Evolutionary conservation across 177 flowering plant genomes (phyloP).

Genomic region (Vitis hybrid): DNA sequence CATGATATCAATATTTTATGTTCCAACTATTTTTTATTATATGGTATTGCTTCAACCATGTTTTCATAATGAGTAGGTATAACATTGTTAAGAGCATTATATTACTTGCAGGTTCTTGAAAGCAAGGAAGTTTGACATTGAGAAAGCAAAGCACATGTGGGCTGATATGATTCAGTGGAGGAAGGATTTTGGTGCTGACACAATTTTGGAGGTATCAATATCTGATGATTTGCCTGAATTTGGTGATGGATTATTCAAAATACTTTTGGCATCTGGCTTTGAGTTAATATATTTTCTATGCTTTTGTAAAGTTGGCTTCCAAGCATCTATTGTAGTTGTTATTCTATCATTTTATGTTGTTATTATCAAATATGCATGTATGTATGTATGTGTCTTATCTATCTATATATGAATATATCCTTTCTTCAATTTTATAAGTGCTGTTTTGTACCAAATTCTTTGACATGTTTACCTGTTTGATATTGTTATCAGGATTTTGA

Average conservation of each 20-base stretch:
- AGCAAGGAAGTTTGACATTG: constrained; percentile 58
- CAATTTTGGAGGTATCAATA: constrained; percentile 40
- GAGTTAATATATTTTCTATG: neutral
- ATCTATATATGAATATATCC: too few species aligned
- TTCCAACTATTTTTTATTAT: neutral
- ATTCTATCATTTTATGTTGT: too few species aligned
- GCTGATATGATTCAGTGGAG: constrained; percentile 64
- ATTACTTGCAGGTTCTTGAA: constrained; percentile 39
- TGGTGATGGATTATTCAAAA: too few species aligned
- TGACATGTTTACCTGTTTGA: constrained; percentile 1
- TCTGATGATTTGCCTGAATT: neutral
- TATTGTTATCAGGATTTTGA: constrained; percentile 52
- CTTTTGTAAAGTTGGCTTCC: neutral
- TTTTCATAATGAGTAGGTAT: neutral
- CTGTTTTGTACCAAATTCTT: constrained; percentile 4
- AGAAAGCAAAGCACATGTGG: constrained; percentile 62
- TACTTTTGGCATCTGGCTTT: too few species aligned
- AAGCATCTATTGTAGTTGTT: too few species aligned
- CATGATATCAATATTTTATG: neutral
- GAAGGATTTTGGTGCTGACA: constrained; percentile 52
- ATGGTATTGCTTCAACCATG: neutral
- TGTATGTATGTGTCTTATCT: too few species aligned
- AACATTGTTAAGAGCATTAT: constrained; percentile 2
- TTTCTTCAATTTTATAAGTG: too few species aligned
- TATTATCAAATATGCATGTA: too few species aligned